Evolutionary conservation across 768 basidiomycete species (phyloP), one percentile per base, ranked within the genome.

Genomic region (Paxillus ammoniavirescens): DNA sequence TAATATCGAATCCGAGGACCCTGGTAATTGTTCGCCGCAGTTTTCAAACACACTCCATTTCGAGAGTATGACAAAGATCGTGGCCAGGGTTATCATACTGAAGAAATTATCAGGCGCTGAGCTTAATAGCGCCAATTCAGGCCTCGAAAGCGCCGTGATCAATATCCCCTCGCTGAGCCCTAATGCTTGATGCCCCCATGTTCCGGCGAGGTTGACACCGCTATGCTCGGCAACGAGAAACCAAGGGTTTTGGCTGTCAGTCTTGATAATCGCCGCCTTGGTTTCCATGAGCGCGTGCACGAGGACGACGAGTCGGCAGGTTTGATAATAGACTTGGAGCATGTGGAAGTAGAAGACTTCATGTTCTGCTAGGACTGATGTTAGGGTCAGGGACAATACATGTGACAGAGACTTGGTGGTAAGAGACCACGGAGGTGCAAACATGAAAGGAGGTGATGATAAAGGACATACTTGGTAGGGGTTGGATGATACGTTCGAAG

Each of bases 291-390:
- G 63, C n/a, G 68, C 71, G 41, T 73, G 73, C 18, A 77, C 64
- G 30, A 75, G 47, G 26, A 74, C 64, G 31, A 75, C 54, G 31
- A 80, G 66, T 23, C 72, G 69, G 54, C 73, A 76, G 4, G 69
- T 72, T 42, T 76, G 67, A 54, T 72, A 77, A 50, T 75, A 69
- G 37, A 77, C 61, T 9, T 70, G 58, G 33, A 77, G 65, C 66
- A 77, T 75, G 23, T 71, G 67, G 49, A 73, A 73, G 55, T 78
- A 70, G 54, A 77, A 76, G 31, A 56, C 59, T 55, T 80, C 79
- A 47, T 73, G 58, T 52, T 72, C 70, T 55, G 73, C 67, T 44
- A 76, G 62, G 50, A 79, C 79, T 80, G 51, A 44, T 31, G 55
- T 62, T 37, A 62, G 64, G 55, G 63, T 62, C 53, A 59, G 63